Evolutionary conservation across 768 basidiomycete species (phyloP).

Genomic region (Podaxis sp.): DNA sequence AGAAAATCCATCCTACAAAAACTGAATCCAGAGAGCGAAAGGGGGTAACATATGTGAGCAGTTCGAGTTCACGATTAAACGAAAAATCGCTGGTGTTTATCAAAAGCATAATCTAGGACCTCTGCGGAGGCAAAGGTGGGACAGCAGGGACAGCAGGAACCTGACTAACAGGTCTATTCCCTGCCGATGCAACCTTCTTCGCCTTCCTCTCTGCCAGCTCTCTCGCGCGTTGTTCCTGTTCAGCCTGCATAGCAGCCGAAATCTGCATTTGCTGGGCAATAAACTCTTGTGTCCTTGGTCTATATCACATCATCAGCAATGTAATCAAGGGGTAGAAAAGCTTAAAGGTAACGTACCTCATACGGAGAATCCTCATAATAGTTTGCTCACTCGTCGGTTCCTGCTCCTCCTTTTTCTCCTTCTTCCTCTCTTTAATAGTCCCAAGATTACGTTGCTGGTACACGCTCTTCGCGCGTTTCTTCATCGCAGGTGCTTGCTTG

Average conservation of each 20-base stretch:
- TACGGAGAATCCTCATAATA: constrained; percentile 91
- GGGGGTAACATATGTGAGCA: background rate
- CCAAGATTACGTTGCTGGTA: constrained; percentile 92
- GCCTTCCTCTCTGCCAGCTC: constrained; percentile 59
- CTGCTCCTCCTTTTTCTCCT: constrained; percentile 84
- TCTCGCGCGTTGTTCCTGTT: constrained; percentile 73
- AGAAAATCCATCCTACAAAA: background rate
- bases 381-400: constrained; percentile 82
- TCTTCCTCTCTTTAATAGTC: constrained; percentile 92
- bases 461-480: constrained; percentile 91
- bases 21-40: background rate
- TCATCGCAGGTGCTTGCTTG: constrained; percentile 69
- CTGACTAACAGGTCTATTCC: constrained; percentile 28
- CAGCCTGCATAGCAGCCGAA: constrained; percentile 77
- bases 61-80: background rate
- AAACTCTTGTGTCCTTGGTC: constrained; percentile 81
- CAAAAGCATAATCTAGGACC: background rate
- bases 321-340: constrained; percentile 9
- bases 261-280: constrained; percentile 86
- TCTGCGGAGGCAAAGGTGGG: constrained; percentile 34
- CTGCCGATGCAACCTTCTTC: constrained; percentile 45
- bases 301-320: constrained; percentile 26
- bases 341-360: constrained; percentile 59
- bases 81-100: background rate
- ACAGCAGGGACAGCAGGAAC: constrained; percentile 30